Base-by-base conservation (phyloP, 208 protist genomes). In the Acanthamoeba castellanii region DNA sequence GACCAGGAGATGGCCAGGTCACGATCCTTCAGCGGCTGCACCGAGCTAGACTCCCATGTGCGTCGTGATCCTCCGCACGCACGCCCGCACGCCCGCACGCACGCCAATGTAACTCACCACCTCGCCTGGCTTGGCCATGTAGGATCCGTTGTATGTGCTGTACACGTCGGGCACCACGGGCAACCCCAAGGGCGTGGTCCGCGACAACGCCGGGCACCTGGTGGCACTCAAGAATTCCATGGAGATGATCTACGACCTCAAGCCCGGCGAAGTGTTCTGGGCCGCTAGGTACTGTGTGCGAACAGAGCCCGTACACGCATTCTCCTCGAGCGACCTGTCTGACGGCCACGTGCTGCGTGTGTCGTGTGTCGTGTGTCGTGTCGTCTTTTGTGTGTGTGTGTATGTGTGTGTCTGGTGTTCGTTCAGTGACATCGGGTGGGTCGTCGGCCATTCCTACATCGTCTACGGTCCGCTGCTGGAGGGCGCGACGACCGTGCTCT, bases 111-210 rank as follows among this genome's bases (percentile, higher is more conserved):
- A 16, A 16, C 81, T 13, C 61, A 27, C 61, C 18, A 9, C 61
- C 61, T 68, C 61, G 7, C 61, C 61, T 18, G 61, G 11, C 57
- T 16, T 27, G 20, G 61, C 61, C 52, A 20, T 14, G 32, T n/a
- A 81, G 70, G 88, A 93, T n/a, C 88, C 88, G 30, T 57, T 93
- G 20, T 93, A 93, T 34, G 37, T 93, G 20, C 42, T 93, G 25
- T 98, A 97, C 68, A 98, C 97, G 20, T 96, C 95, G 11, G 97
- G 97, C 68, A 96, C 97, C 32, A 98, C 97, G 50, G 96, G 96
- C 70, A 72, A 95, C 50, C 97, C 97, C 59, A 98, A 98, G 94
- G 97, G 95, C n/a, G 45, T 91, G 57, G 61, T 96, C 13, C 34
- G 88, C 22, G 50, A 88, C 81, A 66, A 55, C 34, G 81, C 81